phyloP scores from a whole-genome alignment of 2,329 filamentous ascomycete species.

The Scleromitrula shiraiana region DNA sequence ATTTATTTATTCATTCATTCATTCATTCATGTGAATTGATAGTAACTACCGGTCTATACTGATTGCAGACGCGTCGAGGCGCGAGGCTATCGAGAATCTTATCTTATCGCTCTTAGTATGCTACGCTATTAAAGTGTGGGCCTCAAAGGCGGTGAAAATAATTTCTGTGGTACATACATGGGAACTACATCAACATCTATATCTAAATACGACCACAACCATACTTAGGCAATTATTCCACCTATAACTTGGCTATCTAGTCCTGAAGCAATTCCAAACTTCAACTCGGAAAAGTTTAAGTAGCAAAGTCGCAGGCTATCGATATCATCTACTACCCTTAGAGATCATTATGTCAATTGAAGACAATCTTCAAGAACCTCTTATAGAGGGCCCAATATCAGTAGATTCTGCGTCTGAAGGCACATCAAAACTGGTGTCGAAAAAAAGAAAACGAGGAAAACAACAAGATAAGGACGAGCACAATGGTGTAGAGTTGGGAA shows the following conservation, averaged over 20 bases:
- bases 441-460: slow-evolving; percentile 27
- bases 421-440: slow-evolving; percentile 11
- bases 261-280: too few relatives aligned
- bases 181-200: too few relatives aligned
- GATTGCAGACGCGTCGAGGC: not conserved
- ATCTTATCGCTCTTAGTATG: slow-evolving; percentile 5
- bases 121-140: not conserved
- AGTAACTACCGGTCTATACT: too few relatives aligned
- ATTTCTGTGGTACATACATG: not conserved
- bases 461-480: slow-evolving; percentile 12
- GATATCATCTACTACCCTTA: too few relatives aligned
- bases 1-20: too few relatives aligned
- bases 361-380: slow-evolving; percentile 24
- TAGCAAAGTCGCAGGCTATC: too few relatives aligned
- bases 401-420: slow-evolving; percentile 15
- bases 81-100: not conserved
- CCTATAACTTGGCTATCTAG: too few relatives aligned
- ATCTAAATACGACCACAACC: too few relatives aligned
- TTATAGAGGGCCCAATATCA: slow-evolving; percentile 21
- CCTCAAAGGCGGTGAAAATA: slow-evolving; percentile 3
- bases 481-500: slow-evolving; percentile 21
- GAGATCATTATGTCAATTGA: slow-evolving; percentile 24
- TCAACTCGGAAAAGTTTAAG: too few relatives aligned
- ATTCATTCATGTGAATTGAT: too few relatives aligned
- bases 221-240: too few relatives aligned